phyloP scores from a whole-genome alignment of 495 filamentous ascomycete species.

The Jackrogersella minutella region DNA sequence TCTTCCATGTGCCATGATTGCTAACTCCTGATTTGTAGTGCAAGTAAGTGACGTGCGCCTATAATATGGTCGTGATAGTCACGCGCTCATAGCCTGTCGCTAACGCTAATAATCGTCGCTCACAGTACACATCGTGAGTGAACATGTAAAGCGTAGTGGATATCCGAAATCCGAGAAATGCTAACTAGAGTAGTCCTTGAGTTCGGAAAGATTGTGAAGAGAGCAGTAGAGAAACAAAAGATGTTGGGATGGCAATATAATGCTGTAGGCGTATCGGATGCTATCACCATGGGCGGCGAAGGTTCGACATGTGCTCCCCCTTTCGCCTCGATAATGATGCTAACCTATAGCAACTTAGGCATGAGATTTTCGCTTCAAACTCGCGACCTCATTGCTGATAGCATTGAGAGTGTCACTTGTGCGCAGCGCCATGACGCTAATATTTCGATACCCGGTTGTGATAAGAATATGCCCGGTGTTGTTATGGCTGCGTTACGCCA shows the following conservation, averaged over 20 bases:
- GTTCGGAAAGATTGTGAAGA: conserved; percentile 89
- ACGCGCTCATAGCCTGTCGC: background rate
- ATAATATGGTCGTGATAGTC: conserved; percentile 7
- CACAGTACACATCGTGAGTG: conserved; percentile 58
- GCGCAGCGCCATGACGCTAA: conserved; percentile 91
- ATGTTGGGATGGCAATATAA: conserved; percentile 96
- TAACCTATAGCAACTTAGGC: conserved; percentile 61
- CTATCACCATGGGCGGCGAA: conserved; percentile 95
- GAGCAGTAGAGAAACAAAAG: conserved; percentile 77
- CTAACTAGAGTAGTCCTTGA: conserved; percentile 70
- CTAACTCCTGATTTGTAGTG: conserved; percentile 38
- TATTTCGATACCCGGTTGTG: conserved; percentile 93
- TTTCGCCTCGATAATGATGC: background rate
- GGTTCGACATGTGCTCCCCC: conserved; percentile 58
- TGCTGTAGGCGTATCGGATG: conserved; percentile 92
- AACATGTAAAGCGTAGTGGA: background rate
- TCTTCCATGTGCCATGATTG: background rate
- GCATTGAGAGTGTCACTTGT: conserved; percentile 90
- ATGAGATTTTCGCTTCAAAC: conserved; percentile 98
- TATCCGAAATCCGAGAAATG: background rate
- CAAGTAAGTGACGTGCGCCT: conserved; percentile 54
- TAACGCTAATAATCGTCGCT: conserved; percentile 16
- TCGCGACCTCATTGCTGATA: conserved; percentile 93
- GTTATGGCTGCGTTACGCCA: conserved; percentile 77
- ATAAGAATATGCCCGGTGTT: conserved; percentile 98